Base-by-base conservation (phyloP, 148 eudicot genomes). In the Diospyros lotus region DNA sequence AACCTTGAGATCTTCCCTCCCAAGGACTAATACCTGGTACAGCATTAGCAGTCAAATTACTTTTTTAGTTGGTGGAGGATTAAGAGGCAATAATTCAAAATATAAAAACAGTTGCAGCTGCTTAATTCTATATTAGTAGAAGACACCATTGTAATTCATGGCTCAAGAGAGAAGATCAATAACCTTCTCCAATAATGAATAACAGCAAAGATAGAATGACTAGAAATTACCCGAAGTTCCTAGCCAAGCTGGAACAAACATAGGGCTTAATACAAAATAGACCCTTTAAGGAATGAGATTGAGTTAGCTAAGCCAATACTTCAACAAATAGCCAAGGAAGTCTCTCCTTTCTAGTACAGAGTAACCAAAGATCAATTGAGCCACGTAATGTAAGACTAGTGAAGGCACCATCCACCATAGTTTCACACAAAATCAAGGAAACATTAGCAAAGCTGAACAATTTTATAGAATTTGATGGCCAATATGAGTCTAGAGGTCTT, bases 1-100 rank as follows among this genome's bases (percentile, higher is more conserved):
- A 78, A 46, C 62, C 58, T 64, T 41, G 48, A 77, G 64, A 45
- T 72, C 8, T 82, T 73, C 79, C 81, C 82, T 81, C 71, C 73
- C 78, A 77, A 64, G 67, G 67, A 64, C 81, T 79, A 86, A 81
- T 56, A 79, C 52, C 73, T 69, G 13, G 75, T 65, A 81, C 61
- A 59, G 74, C 56, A 81, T 80, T 66, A 73, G 78, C 86, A 81
- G 41, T 66, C 80, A 76, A 80, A 64, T 66, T 64, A 60, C 79
- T 17, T 60, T 82, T 83, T 60, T 71, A 81, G 65, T 59, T 71
- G 73, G 59, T 69, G 75, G 80, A 78, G 69, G 69, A 73, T 42
- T 62, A 5, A 48, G 43, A 28, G 66, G 55, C 10, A 53, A 62
- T 42, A 11, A 45, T 43, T 46, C 17, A 50, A 68, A n/a, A 68